phyloP scores from a whole-genome alignment of 169 alveolate species.

The Plasmodium vivax region DNA sequence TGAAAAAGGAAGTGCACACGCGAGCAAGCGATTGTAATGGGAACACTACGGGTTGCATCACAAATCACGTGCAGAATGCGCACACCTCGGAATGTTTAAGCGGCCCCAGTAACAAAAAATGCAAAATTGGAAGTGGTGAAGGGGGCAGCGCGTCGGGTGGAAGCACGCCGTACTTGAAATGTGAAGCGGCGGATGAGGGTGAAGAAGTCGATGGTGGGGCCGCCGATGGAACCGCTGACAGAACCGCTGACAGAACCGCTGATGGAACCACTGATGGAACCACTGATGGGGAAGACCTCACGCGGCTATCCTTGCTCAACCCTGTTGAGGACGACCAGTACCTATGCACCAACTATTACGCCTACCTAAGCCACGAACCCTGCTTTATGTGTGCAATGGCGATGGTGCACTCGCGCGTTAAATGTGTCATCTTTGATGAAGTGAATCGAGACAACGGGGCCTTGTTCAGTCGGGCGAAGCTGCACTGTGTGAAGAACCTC shows the following conservation, averaged over 20 bases:
- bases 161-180: background rate
- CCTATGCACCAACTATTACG: slow-evolving; percentile 88
- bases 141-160: background rate
- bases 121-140: background rate
- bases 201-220: background rate
- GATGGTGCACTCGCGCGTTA: slow-evolving; percentile 93
- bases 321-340: slow-evolving; percentile 76
- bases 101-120: background rate
- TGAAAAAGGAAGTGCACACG: slow-evolving; percentile 3
- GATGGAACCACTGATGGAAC: background rate
- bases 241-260: background rate
- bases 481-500: slow-evolving; percentile 81
- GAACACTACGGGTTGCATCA: background rate
- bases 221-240: background rate
- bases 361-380: slow-evolving; percentile 92
- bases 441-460: slow-evolving; percentile 82
- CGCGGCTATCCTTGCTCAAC: background rate
- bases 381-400: slow-evolving; percentile 98
- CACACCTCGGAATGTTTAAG: background rate
- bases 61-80: background rate
- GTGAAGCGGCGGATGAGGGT: background rate
- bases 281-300: background rate
- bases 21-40: background rate
- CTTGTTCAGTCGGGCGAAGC: slow-evolving; percentile 81
- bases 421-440: slow-evolving; percentile 87